These are phyloP conservation scores for Pholiota adiposa DNA, from an alignment of 1,284 basidiomycete genomes.

Conservation along the genomic window DNA sequence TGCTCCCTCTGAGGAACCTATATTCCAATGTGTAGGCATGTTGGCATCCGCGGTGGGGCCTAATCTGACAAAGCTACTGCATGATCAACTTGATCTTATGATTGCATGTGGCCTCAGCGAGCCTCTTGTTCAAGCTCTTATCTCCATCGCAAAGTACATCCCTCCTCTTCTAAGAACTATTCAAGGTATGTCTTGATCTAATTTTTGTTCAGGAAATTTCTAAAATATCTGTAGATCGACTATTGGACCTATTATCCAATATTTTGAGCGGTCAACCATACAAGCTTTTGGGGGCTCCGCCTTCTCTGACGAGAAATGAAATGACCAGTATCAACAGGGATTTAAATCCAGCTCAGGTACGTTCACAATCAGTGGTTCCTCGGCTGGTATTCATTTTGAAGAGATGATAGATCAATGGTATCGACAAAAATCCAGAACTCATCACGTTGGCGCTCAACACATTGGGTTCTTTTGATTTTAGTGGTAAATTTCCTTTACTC, in stretches of 20 bases:
- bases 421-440: constrained; percentile 72
- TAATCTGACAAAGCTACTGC: constrained; percentile 93
- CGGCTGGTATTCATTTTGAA: neutral
- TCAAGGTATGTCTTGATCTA: constrained; percentile 70
- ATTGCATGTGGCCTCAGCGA: constrained; percentile 95
- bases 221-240: constrained; percentile 62
- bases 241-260: constrained; percentile 82
- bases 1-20: constrained; percentile 91
- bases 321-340: constrained; percentile 57
- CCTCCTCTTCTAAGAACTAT: constrained; percentile 92
- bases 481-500: constrained; percentile 52
- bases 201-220: neutral
- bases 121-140: constrained; percentile 85
- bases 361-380: constrained; percentile 15
- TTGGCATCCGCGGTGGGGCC: constrained; percentile 95
- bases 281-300: constrained; percentile 82
- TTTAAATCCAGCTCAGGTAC: constrained; percentile 61
- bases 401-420: constrained; percentile 40
- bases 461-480: constrained; percentile 94
- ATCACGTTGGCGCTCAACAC: constrained; percentile 89
- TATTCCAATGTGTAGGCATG: constrained; percentile 98
- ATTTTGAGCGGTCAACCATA: constrained; percentile 86
- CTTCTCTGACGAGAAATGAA: constrained; percentile 58
- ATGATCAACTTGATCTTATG: constrained; percentile 97
- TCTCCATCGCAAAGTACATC: constrained; percentile 87